Base-by-base conservation (phyloP, 768 basidiomycete genomes). In the Phylloporus sp. region DNA sequence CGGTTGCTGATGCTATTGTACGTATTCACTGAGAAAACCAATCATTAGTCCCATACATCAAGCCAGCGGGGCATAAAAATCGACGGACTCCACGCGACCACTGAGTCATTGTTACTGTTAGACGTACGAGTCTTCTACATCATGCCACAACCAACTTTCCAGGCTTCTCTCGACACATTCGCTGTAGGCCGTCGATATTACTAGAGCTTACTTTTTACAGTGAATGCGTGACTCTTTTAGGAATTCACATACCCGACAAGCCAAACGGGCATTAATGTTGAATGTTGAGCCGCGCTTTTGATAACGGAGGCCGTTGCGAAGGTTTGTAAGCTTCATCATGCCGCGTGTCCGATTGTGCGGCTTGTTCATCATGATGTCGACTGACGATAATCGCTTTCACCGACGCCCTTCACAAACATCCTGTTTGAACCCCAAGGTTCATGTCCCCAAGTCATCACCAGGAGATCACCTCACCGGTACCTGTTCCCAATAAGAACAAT, bases 341-440 rank as follows among this genome's bases (percentile, higher is more conserved):
- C 32, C 1, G 18, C 15, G 16, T 5, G 6, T 22, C 13, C 47
- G 11, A 10, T 13, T 27, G 12, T 38, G 22, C 45, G n/a, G 5
- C 31, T 22, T 20, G 27, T 23, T 18, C 46, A 35, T 23, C 40
- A 66, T 66, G 63, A 15, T 47, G 23, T 24, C 20, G 53, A 24
- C 9, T 60, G 29, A 20, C 34, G 20, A 56, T 42, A 18, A 26
- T 65, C 12, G 29, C n/a, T 49, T 15, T 49, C 20, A 23, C 11
- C 4, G 40, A 41, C 23, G 16, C 18, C 32, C 12, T 51, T 20
- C 13, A 29, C 15, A 45, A 45, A 35, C 32, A 11, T 16, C n/a
- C 28, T 18, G 7, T 16, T 45, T 43, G 43, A 8, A 6, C 36
- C 31, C 35, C 28, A 32, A 51, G 10, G 45, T 51, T n/a, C 36